phyloP scores from a whole-genome alignment of 345 rosid genomes.

The Moricandia arvensis region DNA sequence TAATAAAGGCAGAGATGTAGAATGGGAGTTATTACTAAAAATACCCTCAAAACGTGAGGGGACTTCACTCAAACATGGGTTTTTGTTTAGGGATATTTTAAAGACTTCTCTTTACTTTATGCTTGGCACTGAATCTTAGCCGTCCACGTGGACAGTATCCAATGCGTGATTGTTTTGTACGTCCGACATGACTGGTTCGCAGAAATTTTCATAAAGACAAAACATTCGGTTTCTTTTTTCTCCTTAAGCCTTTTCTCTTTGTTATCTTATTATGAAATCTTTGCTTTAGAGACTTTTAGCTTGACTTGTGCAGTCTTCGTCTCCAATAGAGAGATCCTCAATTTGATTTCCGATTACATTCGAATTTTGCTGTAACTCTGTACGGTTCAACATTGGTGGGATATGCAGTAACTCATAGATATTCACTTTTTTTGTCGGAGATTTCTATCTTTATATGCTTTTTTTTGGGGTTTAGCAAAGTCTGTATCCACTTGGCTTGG shows the following conservation, averaged over 20 bases:
- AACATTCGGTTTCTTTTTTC: not conserved
- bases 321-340: not conserved
- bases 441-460: not conserved
- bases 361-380: not conserved
- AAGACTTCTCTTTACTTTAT: not conserved
- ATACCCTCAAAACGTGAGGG: not conserved
- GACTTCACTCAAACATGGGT: not conserved
- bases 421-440: constrained; percentile 6
- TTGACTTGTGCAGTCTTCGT: constrained; percentile 7
- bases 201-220: constrained; percentile 10
- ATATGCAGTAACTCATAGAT: not conserved
- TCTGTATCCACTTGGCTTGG: not conserved
- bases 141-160: not conserved
- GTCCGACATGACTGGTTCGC: constrained; percentile 21
- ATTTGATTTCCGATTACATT: constrained; percentile 1
- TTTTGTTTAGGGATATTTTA: not conserved
- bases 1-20: not conserved
- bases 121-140: not conserved
- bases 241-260: not conserved
- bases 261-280: not conserved
- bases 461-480: not conserved
- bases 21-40: not conserved
- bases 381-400: not conserved
- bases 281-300: not conserved
- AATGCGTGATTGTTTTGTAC: not conserved